phyloP scores from a whole-genome alignment of 2,329 filamentous ascomycete genomes.

The Colletotrichum navitas region DNA sequence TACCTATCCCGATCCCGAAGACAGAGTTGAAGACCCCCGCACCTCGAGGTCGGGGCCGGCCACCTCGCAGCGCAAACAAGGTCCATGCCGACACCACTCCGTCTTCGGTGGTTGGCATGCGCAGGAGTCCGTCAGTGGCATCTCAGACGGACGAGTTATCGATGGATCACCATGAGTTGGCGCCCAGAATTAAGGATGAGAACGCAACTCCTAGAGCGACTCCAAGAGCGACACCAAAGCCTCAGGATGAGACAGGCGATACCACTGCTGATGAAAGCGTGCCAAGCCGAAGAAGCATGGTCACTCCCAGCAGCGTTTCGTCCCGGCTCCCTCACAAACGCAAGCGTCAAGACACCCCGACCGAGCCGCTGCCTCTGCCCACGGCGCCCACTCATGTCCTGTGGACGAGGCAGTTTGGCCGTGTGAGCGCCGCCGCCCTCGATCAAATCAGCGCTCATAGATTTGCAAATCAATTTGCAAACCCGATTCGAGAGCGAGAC shows the following conservation, averaged over 20 bases:
- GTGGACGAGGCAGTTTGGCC: constrained; percentile 81
- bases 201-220: constrained; percentile 58
- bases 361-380: constrained; percentile 56
- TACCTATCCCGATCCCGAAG: constrained; percentile 46
- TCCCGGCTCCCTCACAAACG: constrained; percentile 61
- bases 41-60: constrained; percentile 52
- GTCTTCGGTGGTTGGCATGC: constrained; percentile 49
- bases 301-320: constrained; percentile 54
- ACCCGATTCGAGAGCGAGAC: constrained; percentile 79
- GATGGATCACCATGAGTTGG: constrained; percentile 56
- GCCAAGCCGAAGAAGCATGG: constrained; percentile 54
- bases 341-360: constrained; percentile 67
- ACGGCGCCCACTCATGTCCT: constrained; percentile 75
- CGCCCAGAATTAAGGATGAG: constrained; percentile 70
- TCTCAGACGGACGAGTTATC: constrained; percentile 63
- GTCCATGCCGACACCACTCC: constrained; percentile 51
- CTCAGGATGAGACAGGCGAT: constrained; percentile 67
- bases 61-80: constrained; percentile 54
- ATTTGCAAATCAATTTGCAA: constrained; percentile 83
- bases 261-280: constrained; percentile 68
- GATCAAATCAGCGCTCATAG: constrained; percentile 84
- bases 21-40: constrained; percentile 33
- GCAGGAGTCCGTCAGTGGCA: constrained; percentile 60
- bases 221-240: constrained; percentile 53
- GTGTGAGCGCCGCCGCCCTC: constrained; percentile 78